Evolutionary conservation across 371 early-diverging fungal species (phyloP).

Genomic region (Fennellomyces sp.): DNA sequence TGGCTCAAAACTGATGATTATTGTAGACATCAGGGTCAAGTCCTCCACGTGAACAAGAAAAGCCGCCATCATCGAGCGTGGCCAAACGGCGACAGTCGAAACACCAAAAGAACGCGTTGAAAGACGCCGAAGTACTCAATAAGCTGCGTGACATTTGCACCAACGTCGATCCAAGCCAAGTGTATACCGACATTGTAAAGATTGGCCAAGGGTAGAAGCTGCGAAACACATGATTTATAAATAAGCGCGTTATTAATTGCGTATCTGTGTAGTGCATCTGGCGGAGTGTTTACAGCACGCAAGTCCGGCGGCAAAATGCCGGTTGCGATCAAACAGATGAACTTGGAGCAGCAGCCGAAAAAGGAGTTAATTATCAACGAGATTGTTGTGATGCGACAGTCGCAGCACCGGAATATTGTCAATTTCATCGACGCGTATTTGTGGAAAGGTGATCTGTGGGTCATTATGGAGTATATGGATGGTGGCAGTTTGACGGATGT

Average conservation of each 20-base stretch:
- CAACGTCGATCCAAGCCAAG: slow-evolving; percentile 80
- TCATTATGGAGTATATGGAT: slow-evolving; percentile 98
- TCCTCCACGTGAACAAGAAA: neutral
- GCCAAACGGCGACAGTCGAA: slow-evolving; percentile 24
- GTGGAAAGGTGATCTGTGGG: slow-evolving; percentile 89
- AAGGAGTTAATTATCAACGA: slow-evolving; percentile 97
- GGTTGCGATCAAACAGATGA: slow-evolving; percentile 97
- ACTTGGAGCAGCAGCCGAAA: slow-evolving; percentile 93
- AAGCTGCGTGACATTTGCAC: slow-evolving; percentile 85
- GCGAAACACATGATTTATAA: neutral
- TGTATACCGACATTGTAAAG: slow-evolving; percentile 82
- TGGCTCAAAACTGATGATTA: too few relatives aligned
- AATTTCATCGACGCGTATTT: slow-evolving; percentile 95
- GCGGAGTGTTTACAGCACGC: slow-evolving; percentile 90
- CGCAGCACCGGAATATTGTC: slow-evolving; percentile 92
- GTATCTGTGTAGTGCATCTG: slow-evolving; percentile 77
- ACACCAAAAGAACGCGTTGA: slow-evolving; percentile 34
- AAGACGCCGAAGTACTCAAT: slow-evolving; percentile 76
- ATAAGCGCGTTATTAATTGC: neutral
- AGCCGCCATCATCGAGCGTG: neutral
- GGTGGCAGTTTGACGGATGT: slow-evolving; percentile 94
- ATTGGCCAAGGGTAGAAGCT: slow-evolving; percentile 95
- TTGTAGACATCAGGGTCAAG: too few relatives aligned
- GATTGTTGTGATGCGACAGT: slow-evolving; percentile 92
- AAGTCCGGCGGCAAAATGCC: slow-evolving; percentile 62